Evolutionary conservation across 2,329 filamentous ascomycete species (phyloP), one percentile per base, ranked within the genome.

Genomic region (Fusarium nanum): DNA sequence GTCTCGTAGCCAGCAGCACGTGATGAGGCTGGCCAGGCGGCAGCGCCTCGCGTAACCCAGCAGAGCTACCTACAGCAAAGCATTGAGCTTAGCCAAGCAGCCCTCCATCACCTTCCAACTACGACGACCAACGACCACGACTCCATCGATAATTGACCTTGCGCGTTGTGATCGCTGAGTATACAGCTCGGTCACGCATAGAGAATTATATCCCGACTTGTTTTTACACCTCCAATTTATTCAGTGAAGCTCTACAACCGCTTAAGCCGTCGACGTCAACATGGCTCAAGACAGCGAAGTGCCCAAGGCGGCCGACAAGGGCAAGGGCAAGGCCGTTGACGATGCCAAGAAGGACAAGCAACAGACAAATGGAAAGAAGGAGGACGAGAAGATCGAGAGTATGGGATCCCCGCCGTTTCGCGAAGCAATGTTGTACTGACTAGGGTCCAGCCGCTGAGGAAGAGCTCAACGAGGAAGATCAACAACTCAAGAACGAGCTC

Each of bases 281-380:
- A 97, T 98, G 96, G 94, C 94, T 84, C 93, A 97, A 87, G 93
- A 97, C 83, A 93, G 91, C 85, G 93, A 97, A 84, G 88, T 91
- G 86, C 87, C 92, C 81, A 93, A 92, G 83, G 85, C 91, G 80
- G 88, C 90, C 81, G 93, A 97, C 83, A 98, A 98, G 88, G 94
- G 94, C 83, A 99, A 99, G 87, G 95, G 90, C 80, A 99, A 98
- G 86, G 93, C 91, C 70, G 86, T 90, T 68, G 91, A 93, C 63
- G 88, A 88, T 76, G 85, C 88, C 66, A 89, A 89, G 78, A 89
- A 92, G 76, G 91, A 89, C 63, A 93, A 93, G 84, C 81, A 87
- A 50, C 81, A 88, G 74, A 83, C 86, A 56, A 92, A 94, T 78
- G 91, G 90, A 73, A 92, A 92, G 81, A 92, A 92, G 81, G 91